Conservation (phyloP, 305 asterid genomes). For the Rubia peregrina region DNA sequence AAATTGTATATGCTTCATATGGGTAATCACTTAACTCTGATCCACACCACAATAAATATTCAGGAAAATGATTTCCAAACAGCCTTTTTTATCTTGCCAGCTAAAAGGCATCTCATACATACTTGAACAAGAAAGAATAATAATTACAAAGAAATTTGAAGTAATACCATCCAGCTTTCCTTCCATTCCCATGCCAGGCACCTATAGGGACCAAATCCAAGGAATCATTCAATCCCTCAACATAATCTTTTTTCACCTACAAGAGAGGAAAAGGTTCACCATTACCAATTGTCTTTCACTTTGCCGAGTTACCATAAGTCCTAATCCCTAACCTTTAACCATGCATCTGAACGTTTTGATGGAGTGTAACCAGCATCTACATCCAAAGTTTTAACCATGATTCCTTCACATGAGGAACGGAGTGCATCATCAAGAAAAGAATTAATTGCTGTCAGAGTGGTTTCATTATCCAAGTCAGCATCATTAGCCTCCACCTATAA, state of each 20-base stretch:
- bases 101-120: background rate
- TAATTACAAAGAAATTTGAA: background rate
- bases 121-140: background rate
- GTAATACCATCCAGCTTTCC: conserved; percentile 89
- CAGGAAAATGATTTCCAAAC: background rate
- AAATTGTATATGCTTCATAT: background rate
- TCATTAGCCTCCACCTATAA: conserved; percentile 62
- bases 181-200: conserved; percentile 95
- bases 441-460: conserved; percentile 50
- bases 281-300: background rate
- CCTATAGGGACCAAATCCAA: conserved; percentile 93
- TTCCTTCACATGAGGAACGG: conserved; percentile 77
- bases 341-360: conserved; percentile 86
- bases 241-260: conserved; percentile 87
- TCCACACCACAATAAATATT: background rate
- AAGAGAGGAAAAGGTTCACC: conserved; percentile 10
- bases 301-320: background rate
- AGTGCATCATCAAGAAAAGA: conserved; percentile 61
- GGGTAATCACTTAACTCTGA: too few relatives aligned
- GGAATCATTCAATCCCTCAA: conserved; percentile 78
- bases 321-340: conserved; percentile 61
- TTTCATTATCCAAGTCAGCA: conserved; percentile 55
- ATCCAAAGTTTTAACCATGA: conserved; percentile 84
- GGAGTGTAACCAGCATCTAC: conserved; percentile 75
- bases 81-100: too few relatives aligned